Base-by-base conservation (phyloP, 352 stramenopile genomes). In the Phytophthora sojae region DNA sequence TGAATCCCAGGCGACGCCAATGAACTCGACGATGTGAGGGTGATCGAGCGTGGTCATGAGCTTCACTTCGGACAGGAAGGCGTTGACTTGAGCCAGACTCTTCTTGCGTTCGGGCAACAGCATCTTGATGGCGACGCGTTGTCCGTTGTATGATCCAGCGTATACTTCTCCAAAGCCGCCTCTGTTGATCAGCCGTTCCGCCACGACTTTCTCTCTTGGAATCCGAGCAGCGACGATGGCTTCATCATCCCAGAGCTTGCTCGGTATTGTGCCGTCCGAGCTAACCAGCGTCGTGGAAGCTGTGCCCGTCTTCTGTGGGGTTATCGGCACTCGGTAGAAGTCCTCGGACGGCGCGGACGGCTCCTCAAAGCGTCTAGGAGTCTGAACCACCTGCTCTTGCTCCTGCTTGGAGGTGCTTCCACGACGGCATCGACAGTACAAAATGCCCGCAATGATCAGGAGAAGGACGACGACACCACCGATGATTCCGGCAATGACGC, bases 1-100 rank as follows among this genome's bases (percentile, higher is more conserved):
- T 15, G 71, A 73, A n/a, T 81, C 77, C 81, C 78, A 88, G 1
- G 79, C 76, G 14, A 86, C 75, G 15, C 76, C 77, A 2, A 87
- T 50, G 21, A 86, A 89, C 4, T 51, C n/a, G 4, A 88, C 79
- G 44, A 90, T 82, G 19, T 73, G 66, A 12, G 58, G 42, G 50
- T 86, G 73, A 6, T 86, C 68, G 2, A 75, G 56, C 0, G 65
- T 67, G 4, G 59, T 62, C 65, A 77, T 77, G 53, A 77, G 61
- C 25, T 77, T 77, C 8, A 73, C 60, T 19, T 77, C 70, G 8
- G 58, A 56, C 5, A 77, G 56, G 50, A 77, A 77, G 6, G 64
- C 64, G 65, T 74, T 77, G 14, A 77, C 71, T 45, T 77, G 71
- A 6, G 62, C 42, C 17, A 77, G 19, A 11, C 57, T 77, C 51